Evolutionary conservation across 345 rosid genomes (phyloP).

Genomic region (Boechera retrofracta): DNA sequence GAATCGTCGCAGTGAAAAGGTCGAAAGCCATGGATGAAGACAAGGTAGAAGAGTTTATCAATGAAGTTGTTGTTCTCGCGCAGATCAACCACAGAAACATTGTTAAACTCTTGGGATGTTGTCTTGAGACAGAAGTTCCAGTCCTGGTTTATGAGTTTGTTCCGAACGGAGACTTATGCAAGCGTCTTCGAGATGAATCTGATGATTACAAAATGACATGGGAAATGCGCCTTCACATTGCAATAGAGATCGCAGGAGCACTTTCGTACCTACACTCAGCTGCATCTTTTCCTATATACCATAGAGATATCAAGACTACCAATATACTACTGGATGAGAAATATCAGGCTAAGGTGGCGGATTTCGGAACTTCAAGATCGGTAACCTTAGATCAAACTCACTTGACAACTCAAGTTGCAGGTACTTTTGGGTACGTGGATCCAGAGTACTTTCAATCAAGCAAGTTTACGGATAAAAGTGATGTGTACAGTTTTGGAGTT

Average conservation of each 20-base stretch:
- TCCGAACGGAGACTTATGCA: constrained; percentile 36
- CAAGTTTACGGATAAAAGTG: constrained; percentile 49
- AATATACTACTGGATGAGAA: constrained; percentile 42
- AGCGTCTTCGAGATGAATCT: constrained; percentile 37
- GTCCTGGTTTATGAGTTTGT: constrained; percentile 42
- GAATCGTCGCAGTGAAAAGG: constrained; percentile 37
- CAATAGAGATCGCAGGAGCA: constrained; percentile 33
- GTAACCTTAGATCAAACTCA: constrained; percentile 41
- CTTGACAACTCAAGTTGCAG: constrained; percentile 47
- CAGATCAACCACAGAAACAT: constrained; percentile 45
- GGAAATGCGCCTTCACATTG: constrained; percentile 31
- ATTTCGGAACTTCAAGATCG: constrained; percentile 47
- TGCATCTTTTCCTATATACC: constrained; percentile 41
- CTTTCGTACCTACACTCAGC: constrained; percentile 37
- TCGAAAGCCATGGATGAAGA: constrained; percentile 37
- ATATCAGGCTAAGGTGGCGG: constrained; percentile 40
- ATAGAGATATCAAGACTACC: constrained; percentile 44
- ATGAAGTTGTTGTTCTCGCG: constrained; percentile 42
- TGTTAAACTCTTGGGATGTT: constrained; percentile 45
- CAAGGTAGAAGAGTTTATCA: constrained; percentile 45
- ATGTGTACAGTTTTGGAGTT: constrained; percentile 90
- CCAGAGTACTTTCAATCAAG: constrained; percentile 54
- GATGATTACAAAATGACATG: constrained; percentile 38
- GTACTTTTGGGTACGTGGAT: constrained; percentile 56
- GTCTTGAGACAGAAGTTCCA: constrained; percentile 42